phyloP scores from a whole-genome alignment of 2,329 filamentous ascomycete genomes.

The Colletotrichum neosansevieriae region DNA sequence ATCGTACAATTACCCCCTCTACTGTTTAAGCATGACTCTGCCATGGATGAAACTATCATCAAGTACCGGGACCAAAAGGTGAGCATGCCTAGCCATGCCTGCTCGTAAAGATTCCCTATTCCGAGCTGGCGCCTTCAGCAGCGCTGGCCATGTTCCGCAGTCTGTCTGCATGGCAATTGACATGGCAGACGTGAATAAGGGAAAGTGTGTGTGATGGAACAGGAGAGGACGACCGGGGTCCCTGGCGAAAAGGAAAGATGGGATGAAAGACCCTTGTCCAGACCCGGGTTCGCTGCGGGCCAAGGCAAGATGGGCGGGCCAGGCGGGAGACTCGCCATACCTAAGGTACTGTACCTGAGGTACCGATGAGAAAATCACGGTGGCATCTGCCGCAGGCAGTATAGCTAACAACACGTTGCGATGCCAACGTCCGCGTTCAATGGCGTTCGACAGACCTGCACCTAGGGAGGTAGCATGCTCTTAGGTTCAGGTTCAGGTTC shows the following conservation, averaged over 20 bases:
- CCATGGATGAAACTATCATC: neutral
- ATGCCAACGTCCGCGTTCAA: neutral
- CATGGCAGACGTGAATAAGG: conserved; percentile 12
- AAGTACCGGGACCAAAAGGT: conserved; percentile 25
- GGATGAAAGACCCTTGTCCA: conserved; percentile 23
- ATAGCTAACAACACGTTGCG: conserved; percentile 16
- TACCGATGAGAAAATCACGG: neutral
- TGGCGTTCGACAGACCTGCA: neutral
- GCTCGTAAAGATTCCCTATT: conserved; percentile 37
- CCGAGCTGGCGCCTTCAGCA: conserved; percentile 26
- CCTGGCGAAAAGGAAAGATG: conserved; percentile 18
- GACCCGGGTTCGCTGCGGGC: neutral
- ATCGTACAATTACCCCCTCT: conserved; percentile 1
- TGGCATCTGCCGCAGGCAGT: too few relatives aligned
- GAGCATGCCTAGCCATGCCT: conserved; percentile 6
- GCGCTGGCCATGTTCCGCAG: conserved; percentile 6
- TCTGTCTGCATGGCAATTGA: conserved; percentile 1
- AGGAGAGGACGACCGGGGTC: conserved; percentile 15
- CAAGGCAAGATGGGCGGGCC: conserved; percentile 10
- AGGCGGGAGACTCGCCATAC: conserved; percentile 9
- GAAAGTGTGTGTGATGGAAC: conserved; percentile 14
- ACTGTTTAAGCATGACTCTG: conserved; percentile 32
- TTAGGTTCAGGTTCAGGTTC: too few relatives aligned
- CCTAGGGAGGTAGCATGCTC: too few relatives aligned
- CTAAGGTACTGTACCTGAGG: too few relatives aligned